Base-by-base conservation (phyloP, 495 filamentous ascomycete species). In the Penicillium dipodomyicola region DNA sequence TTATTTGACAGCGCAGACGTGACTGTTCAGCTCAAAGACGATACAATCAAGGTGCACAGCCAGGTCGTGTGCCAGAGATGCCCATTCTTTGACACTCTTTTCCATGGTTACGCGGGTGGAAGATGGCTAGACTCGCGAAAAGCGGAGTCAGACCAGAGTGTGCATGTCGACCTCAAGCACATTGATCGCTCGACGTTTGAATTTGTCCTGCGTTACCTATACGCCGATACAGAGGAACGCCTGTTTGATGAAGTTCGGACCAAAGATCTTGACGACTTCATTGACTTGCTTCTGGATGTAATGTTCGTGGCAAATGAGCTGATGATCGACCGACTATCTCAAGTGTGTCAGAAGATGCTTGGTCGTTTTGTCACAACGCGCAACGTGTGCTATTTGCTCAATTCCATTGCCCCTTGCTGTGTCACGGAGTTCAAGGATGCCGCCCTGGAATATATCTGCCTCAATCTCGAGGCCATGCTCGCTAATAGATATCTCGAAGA, bases 41-140 rank as follows among this genome's bases (percentile, higher is more conserved):
- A 77, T 1, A 75, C 75, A 40, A 72, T 91, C 7, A 72, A 71
- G 27, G 86, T 87, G 7, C 92, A 97, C 65, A 92, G 88, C 60
- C 72, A 81, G 17, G 70, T 97, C 19, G 67, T 97, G 45, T 89
- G 91, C 55, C 86, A 87, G 64, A 78, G 95, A 65, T 96, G 91
- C 58, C 92, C 91, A 0, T 98, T 96, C 77, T 98, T 98, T 62
- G 77, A 91, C 59, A 88, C 89, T 4, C 77, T 98, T 20, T 97
- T 96, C 73, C 75, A 88, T 55, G 94, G 95, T 19, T 86, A 90
- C 43, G 88, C 94, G 15, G 80, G 80, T 35, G 94, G 94, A 2
- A 79, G 78, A 52, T 98, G 94, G 94, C 74, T 98, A 7, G 80
- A 83, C 37, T 79, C 79, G 19, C 83, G 93, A 41, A 83, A 85